Conservation (phyloP, 1,139 yeast genomes). For the Saccharomyces hybrid region DNA sequence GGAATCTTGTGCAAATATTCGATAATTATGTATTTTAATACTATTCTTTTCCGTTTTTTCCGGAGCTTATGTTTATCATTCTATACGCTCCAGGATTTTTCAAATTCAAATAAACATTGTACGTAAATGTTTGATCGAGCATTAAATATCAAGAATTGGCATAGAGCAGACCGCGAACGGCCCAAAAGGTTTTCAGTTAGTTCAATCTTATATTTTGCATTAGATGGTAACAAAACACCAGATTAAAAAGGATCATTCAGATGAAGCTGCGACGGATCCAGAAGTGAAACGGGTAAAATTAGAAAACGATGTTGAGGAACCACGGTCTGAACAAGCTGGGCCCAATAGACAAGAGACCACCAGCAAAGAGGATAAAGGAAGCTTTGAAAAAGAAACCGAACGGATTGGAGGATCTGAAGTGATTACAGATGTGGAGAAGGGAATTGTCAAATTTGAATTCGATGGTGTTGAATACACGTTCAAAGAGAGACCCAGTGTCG, state of each 20-base stretch:
- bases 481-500: constrained; percentile 87
- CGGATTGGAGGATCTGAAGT: constrained; percentile 24
- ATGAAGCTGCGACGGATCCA: constrained; percentile 31
- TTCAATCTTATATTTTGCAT: neutral
- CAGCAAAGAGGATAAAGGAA: constrained; percentile 6
- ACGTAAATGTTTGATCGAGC: neutral
- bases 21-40: neutral
- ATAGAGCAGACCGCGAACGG: neutral
- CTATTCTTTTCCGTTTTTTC: neutral
- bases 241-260: constrained; percentile 8
- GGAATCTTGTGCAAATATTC: no score
- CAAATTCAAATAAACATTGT: neutral
- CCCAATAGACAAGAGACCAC: constrained; percentile 12
- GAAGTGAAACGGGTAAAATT: constrained; percentile 25
- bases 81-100: neutral
- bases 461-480: constrained; percentile 82
- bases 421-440: constrained; percentile 34
- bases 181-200: neutral
- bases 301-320: constrained; percentile 31
- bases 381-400: constrained; percentile 18
- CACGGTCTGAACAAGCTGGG: constrained; percentile 30
- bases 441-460: constrained; percentile 48
- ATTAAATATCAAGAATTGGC: neutral
- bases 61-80: neutral
- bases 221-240: neutral